These are phyloP conservation scores for Mesotaenium endlicherianum DNA, from an alignment of 139 green algal genomes.

Conservation along the genomic window DNA sequence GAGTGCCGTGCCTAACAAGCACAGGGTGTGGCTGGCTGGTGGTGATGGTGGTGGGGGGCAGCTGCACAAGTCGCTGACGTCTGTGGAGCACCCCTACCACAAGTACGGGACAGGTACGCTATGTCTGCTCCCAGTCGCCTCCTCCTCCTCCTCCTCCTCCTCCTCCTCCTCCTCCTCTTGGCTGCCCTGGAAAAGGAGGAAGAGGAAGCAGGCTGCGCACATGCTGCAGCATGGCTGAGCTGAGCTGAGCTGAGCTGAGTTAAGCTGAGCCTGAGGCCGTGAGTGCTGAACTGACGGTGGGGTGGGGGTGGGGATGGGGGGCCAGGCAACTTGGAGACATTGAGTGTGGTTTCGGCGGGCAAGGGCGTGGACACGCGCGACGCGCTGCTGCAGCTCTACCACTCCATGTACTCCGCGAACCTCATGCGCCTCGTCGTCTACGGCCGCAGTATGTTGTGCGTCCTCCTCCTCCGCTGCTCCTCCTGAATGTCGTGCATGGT, in stretches of 20 bases:
- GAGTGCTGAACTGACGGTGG: too few relatives aligned
- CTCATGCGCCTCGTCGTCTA: slow-evolving; percentile 64
- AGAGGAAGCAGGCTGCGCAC: neutral
- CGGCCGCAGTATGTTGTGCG: neutral
- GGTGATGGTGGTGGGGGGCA: too few relatives aligned
- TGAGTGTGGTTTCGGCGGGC: slow-evolving; percentile 43
- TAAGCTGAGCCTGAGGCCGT: too few relatives aligned
- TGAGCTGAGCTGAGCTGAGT: too few relatives aligned
- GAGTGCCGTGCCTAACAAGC: too few relatives aligned
- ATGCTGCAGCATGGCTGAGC: neutral
- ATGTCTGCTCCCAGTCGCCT: neutral
- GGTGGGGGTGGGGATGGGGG: too few relatives aligned
- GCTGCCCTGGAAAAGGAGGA: neutral
- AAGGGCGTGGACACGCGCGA: slow-evolving; percentile 57
- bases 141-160: neutral
- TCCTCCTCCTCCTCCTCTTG: neutral
- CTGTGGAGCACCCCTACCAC: slow-evolving; percentile 67
- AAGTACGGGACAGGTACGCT: slow-evolving; percentile 70
- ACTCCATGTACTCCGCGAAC: slow-evolving; percentile 72
- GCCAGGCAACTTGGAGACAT: slow-evolving; percentile 59
- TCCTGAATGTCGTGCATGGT: neutral
- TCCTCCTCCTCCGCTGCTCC: neutral
- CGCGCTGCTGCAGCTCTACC: slow-evolving; percentile 66
- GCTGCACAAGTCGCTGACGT: slow-evolving; percentile 73
- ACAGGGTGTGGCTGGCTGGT: too few relatives aligned